phyloP scores from a whole-genome alignment of 169 alveolate species.

The Pseudocohnilembus persalinus region DNA sequence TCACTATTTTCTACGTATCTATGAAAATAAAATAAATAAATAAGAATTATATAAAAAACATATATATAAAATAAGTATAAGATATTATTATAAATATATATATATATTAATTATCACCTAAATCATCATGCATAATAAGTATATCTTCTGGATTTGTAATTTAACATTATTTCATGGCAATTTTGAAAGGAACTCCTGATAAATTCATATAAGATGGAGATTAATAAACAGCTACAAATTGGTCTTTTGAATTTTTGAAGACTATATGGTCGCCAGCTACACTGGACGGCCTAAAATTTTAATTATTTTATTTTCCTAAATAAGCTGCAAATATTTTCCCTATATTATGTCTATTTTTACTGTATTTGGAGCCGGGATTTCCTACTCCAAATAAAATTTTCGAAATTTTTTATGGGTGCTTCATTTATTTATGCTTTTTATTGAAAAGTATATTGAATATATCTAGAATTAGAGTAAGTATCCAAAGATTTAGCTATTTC shows the following conservation, averaged over 20 bases:
- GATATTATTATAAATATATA: too few species aligned
- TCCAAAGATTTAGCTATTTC: too few species aligned
- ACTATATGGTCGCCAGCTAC: neutral
- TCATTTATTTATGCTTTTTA: too few species aligned
- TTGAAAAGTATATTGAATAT: too few species aligned
- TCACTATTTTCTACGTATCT: slow-evolving; percentile 59
- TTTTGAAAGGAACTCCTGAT: slow-evolving; percentile 7
- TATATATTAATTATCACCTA: neutral
- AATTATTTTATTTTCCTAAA: neutral
- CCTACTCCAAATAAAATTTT: slow-evolving; percentile 25
- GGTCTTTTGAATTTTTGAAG: neutral
- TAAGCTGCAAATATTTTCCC: slow-evolving; percentile 12
- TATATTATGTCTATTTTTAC: slow-evolving; percentile 19
- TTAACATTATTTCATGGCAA: slow-evolving; percentile 2
- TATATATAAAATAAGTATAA: too few species aligned
- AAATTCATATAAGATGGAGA: slow-evolving; percentile 23
- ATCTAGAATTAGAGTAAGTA: too few species aligned
- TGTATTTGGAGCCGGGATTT: slow-evolving; percentile 20
- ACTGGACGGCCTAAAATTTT: neutral
- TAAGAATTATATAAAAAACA: too few species aligned
- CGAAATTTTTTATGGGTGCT: neutral
- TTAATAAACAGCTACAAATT: slow-evolving; percentile 1
- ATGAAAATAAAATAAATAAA: neutral
- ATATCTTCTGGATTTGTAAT: slow-evolving; percentile 3
- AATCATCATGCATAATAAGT: slow-evolving; percentile 25